Percentiles rank a stretch among this genome's conserved stretches.
Conservation (phyloP, 225 moss, liverwort and hornwort genomes). For the Asterella californica region DNA sequence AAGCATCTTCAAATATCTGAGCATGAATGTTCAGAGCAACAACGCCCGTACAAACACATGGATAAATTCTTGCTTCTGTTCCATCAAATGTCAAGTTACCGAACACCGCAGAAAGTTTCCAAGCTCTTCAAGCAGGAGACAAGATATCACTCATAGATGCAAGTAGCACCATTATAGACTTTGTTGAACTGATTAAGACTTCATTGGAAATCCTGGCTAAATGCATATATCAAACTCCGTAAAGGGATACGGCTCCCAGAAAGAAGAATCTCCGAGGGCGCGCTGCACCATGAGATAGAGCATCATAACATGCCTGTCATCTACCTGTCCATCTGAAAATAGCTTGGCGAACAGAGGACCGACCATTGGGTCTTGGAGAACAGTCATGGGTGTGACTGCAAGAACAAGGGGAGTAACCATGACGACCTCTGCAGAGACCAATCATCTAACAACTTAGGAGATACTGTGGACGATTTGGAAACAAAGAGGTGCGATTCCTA, state of each 20-base stretch:
- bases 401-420: slow-evolving; percentile 81
- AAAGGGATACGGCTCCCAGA: slow-evolving; percentile 93
- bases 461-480: neutral
- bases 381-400: slow-evolving; percentile 89
- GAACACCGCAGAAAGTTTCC: too few species aligned
- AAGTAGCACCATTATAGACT: too few species aligned
- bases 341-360: slow-evolving; percentile 61
- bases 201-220: too few species aligned
- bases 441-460: neutral
- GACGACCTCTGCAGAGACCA: slow-evolving; percentile 53
- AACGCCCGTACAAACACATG: neutral
- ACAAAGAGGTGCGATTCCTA: neutral
- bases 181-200: too few species aligned
- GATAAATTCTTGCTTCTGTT: neutral
- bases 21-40: slow-evolving; percentile 18
- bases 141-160: too few species aligned
- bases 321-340: slow-evolving; percentile 62
- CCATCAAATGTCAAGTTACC: neutral
- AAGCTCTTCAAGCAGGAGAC: too few species aligned
- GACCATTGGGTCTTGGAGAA: slow-evolving; percentile 67
- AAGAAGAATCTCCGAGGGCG: slow-evolving; percentile 65
- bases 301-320: slow-evolving; percentile 81
- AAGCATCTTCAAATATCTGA: slow-evolving; percentile 79
- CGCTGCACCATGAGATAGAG: slow-evolving; percentile 79
- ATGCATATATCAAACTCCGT: too few species aligned